A percentile compares a stretch with the other conserved stretches of the same genome.
phyloP scores from a whole-genome alignment of 345 rosid genomes.

The Crucihimalaya himalaica region DNA sequence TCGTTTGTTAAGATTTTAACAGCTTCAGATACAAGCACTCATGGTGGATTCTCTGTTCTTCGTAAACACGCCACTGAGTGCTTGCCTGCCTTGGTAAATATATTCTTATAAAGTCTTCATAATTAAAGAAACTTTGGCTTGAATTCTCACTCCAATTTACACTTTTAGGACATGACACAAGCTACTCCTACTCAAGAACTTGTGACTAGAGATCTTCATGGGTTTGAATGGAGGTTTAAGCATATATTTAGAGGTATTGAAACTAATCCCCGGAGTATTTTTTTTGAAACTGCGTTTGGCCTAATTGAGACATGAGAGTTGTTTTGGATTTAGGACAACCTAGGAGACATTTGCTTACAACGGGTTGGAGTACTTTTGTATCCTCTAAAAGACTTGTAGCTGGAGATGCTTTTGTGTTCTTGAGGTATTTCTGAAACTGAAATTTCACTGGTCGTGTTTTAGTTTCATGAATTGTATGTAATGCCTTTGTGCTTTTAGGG shows the following conservation, averaged over 20 bases:
- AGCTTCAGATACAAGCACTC: conserved; percentile 91
- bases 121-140: neutral
- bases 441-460: neutral
- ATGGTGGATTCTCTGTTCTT: conserved; percentile 94
- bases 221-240: conserved; percentile 80
- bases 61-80: conserved; percentile 86
- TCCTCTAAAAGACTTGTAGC: conserved; percentile 69
- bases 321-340: conserved; percentile 62
- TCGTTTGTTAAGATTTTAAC: conserved; percentile 85
- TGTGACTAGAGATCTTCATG: conserved; percentile 75
- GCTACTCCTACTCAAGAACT: conserved; percentile 72
- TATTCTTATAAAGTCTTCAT: neutral
- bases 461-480: conserved; percentile 12
- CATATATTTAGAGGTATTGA: conserved; percentile 73
- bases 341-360: conserved; percentile 72
- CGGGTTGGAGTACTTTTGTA: conserved; percentile 88
- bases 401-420: conserved; percentile 79
- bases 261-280: conserved; percentile 2
- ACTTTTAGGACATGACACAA: conserved; percentile 52
- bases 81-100: conserved; percentile 63
- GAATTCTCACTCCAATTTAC: conserved; percentile 4
- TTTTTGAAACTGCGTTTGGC: neutral
- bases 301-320: conserved; percentile 1
- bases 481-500: conserved; percentile 63
- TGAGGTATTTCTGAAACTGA: conserved; percentile 48